phyloP scores from a whole-genome alignment of 768 basidiomycete genomes.

The Phylloporus rhodoxanthus region DNA sequence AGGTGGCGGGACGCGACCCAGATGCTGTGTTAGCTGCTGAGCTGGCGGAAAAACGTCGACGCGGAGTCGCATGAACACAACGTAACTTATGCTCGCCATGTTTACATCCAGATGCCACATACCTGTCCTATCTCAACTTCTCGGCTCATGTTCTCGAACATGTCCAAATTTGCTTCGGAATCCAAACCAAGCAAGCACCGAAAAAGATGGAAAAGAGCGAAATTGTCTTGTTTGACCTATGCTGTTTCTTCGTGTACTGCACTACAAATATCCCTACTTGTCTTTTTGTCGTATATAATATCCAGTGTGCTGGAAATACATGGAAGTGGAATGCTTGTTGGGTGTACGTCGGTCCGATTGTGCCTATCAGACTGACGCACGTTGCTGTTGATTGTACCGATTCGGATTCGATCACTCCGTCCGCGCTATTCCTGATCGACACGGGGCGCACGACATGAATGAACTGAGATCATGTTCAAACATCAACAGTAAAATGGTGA shows the following conservation, averaged over 20 bases:
- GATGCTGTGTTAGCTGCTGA: conserved; percentile 42
- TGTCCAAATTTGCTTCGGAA: not conserved
- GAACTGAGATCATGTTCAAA: not conserved
- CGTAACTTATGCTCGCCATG: not conserved
- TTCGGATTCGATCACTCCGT: not conserved
- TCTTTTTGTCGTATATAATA: not conserved
- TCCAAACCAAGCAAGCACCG: not conserved
- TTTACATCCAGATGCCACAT: not conserved
- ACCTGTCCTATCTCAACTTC: not conserved
- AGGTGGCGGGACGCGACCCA: conserved; percentile 46
- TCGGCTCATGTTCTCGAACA: too few species aligned
- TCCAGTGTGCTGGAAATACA: not conserved
- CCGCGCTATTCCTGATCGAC: not conserved
- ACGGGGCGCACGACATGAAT: not conserved
- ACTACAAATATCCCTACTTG: not conserved
- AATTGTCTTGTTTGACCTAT: not conserved
- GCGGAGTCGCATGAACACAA: not conserved
- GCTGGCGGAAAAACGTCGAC: conserved; percentile 16
- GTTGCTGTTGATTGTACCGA: not conserved
- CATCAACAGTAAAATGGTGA: too few species aligned
- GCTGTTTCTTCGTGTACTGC: not conserved
- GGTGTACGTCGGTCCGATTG: not conserved
- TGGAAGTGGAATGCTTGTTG: not conserved
- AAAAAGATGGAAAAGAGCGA: not conserved
- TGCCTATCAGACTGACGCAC: not conserved